Percentiles rank a stretch among this genome's conserved stretches.
These are phyloP conservation scores for Phytophthora meadii DNA, from an alignment of 352 stramenopile species.

Conservation along the genomic window DNA sequence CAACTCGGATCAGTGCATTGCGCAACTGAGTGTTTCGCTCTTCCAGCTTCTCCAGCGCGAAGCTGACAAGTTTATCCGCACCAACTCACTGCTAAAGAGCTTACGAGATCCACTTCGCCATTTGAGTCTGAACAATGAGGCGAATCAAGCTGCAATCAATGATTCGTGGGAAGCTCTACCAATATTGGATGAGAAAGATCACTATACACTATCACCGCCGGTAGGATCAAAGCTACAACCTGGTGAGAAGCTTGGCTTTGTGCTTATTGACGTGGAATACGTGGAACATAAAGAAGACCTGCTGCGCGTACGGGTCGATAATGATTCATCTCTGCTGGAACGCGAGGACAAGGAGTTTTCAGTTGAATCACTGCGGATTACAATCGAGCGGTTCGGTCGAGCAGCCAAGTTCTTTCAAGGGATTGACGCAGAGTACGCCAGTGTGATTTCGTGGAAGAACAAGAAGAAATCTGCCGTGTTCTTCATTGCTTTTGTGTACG, in stretches of 20 bases:
- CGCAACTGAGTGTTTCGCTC: constrained; percentile 69
- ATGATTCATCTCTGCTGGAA: constrained; percentile 59
- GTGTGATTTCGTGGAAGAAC: constrained; percentile 89
- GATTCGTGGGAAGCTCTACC: constrained; percentile 41
- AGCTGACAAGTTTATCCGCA: constrained; percentile 68
- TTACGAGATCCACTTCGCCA: constrained; percentile 53
- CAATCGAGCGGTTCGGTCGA: constrained; percentile 76
- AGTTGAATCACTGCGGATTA: constrained; percentile 77
- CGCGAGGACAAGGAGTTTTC: constrained; percentile 84
- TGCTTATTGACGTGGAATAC: constrained; percentile 68
- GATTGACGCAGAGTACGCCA: constrained; percentile 76
- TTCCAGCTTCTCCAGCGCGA: constrained; percentile 84
- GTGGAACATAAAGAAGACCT: constrained; percentile 79
- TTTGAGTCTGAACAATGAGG: constrained; percentile 54
- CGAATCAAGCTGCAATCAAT: constrained; percentile 44
- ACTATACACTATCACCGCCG: constrained; percentile 53
- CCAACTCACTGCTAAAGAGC: constrained; percentile 53
- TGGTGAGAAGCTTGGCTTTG: constrained; percentile 64
- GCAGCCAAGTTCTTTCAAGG: constrained; percentile 76
- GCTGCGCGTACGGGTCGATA: constrained; percentile 60
- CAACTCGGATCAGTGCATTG: constrained; percentile 77
- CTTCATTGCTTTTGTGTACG: constrained; percentile 65
- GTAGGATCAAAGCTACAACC: constrained; percentile 33
- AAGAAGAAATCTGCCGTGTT: constrained; percentile 77
- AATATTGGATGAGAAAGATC: constrained; percentile 49